Evolutionary conservation across 371 early-diverging fungal genomes (phyloP).

Genomic region (Mortierella sp.): DNA sequence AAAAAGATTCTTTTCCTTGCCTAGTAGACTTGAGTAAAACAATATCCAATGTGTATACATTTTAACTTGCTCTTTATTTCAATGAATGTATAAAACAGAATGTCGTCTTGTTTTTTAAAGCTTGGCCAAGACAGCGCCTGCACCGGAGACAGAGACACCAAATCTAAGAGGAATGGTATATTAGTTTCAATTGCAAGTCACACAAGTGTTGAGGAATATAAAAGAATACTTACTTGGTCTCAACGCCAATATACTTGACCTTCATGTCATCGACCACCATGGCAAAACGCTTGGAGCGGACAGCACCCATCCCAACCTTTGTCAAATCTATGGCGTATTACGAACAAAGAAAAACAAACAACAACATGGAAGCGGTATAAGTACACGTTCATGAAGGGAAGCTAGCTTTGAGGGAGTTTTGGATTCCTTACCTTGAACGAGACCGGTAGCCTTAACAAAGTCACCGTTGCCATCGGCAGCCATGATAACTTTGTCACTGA

Average conservation of each 20-base stretch:
- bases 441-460: constrained; percentile 73
- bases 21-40: neutral
- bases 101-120: constrained; percentile 39
- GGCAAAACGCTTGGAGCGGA: constrained; percentile 78
- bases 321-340: constrained; percentile 43
- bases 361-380: neutral
- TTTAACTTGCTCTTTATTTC: neutral
- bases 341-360: neutral
- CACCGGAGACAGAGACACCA: constrained; percentile 65
- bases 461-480: constrained; percentile 78
- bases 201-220: no score
- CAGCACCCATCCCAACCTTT: constrained; percentile 62
- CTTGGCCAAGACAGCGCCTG: constrained; percentile 64
- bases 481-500: constrained; percentile 70
- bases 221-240: constrained; percentile 55
- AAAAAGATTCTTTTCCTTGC: constrained; percentile 14
- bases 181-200: neutral
- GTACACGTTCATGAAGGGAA: neutral
- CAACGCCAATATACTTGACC: constrained; percentile 82
- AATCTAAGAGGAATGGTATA: constrained; percentile 10
- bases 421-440: constrained; percentile 62
- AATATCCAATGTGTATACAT: neutral
- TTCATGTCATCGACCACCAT: constrained; percentile 78
- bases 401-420: neutral
- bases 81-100: neutral